Conservation (phyloP, 768 basidiomycete genomes). For the Lactarius quietus region DNA sequence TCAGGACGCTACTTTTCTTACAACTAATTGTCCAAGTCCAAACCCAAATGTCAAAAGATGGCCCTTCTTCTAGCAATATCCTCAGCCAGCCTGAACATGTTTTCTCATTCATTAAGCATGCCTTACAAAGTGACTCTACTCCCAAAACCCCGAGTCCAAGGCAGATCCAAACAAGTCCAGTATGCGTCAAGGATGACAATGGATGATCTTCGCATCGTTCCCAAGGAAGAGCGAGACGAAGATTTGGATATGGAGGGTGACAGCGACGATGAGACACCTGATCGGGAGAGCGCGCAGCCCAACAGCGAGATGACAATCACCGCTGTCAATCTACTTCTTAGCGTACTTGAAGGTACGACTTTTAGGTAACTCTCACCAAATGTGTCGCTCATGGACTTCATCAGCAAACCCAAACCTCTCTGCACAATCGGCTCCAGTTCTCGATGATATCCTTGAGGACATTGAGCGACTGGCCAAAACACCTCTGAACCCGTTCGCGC, state of each 20-base stretch:
- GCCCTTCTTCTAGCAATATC: conserved; percentile 51
- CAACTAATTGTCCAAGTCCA: conserved; percentile 85
- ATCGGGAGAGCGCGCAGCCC: conserved; percentile 35
- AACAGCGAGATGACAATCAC: conserved; percentile 73
- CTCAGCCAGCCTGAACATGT: conserved; percentile 65
- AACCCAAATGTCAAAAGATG: conserved; percentile 52
- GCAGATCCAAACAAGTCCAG: background rate
- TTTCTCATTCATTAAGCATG: conserved; percentile 78
- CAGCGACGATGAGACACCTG: conserved; percentile 52
- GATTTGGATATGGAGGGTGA: conserved; percentile 35
- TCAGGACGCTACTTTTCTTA: conserved; percentile 65
- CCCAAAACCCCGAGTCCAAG: conserved; percentile 14
- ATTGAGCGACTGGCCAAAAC: conserved; percentile 55
- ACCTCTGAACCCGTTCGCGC: conserved; percentile 47
- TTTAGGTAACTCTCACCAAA: background rate
- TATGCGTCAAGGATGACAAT: conserved; percentile 30
- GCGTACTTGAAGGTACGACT: conserved; percentile 75
- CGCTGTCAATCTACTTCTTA: conserved; percentile 73
- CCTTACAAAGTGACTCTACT: conserved; percentile 45
- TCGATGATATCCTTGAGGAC: conserved; percentile 67
- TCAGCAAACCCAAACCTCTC: conserved; percentile 57
- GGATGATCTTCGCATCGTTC: conserved; percentile 39
- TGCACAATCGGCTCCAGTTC: conserved; percentile 53
- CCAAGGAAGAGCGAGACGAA: conserved; percentile 34
- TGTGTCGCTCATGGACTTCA: background rate